Base-by-base conservation (phyloP, 225 moss, liverwort and hornwort species). In the Thuidium tamariscinum region DNA sequence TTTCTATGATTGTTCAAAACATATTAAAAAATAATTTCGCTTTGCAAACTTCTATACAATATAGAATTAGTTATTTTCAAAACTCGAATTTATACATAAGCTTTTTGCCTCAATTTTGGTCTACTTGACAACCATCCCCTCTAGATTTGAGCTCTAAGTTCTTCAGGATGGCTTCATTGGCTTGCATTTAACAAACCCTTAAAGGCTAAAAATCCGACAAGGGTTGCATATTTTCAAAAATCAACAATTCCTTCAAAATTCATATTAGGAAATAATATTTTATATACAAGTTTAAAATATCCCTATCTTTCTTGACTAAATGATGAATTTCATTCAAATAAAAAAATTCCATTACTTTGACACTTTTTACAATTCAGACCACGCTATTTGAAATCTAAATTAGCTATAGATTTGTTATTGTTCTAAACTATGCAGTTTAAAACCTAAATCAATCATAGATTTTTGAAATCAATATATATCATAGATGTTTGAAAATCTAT, bases 181-280 rank as follows among this genome's bases (percentile, higher is more conserved):
- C n/a, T 44, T 36, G 0, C 11, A 67, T 0, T 37, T 7, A 12
- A 37, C 3, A 37, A 67, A 66, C 0, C 3, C 2, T n/a, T n/a
- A n/a, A n/a, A n/a, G n/a, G n/a, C 12, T 67, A 37, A 21, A 66
- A 19, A 0, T 36, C 7, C 13, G 0, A 23, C 2, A 13, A 23
- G 0, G 0, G 13, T 68, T 0, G 23, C 1, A 23, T 13, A 13
- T 68, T 39, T 39, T 39, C 1, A 7, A 4, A 23, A 39, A 68
- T 7, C 14, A 68, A 23, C 4, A 39, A 23, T 14, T 4, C 0
- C 1, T 23, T 7, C 7, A 4, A 39, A 68, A 8, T 13, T 23
- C 2, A 23, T 13, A 39, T 23, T 13, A 22, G 13, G 1, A 22
- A 37, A 67, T 3, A 1, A 36, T 23, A 6, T 37, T 37, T 12